phyloP scores from a whole-genome alignment of 805 yeast genomes.

The Wickerhamiella cacticola region DNA sequence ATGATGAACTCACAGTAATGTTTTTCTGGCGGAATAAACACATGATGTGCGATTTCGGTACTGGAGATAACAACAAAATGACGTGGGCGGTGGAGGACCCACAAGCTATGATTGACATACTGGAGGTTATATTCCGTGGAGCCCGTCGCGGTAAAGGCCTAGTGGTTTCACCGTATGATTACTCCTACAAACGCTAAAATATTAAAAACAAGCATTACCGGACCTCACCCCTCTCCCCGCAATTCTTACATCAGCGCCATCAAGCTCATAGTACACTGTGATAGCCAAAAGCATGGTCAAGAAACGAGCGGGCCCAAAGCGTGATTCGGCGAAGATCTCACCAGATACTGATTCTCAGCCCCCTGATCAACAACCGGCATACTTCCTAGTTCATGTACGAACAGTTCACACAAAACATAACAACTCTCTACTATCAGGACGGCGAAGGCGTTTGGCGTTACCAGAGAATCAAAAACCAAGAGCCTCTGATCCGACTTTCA shows the following conservation, averaged over 20 bases:
- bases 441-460: slow-evolving; percentile 11
- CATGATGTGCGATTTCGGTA: slow-evolving; percentile 98
- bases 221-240: background rate
- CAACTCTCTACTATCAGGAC: slow-evolving; percentile 10
- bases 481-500: slow-evolving; percentile 11
- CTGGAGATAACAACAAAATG: slow-evolving; percentile 92
- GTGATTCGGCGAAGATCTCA: background rate
- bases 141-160: slow-evolving; percentile 88
- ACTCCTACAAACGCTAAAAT: slow-evolving; percentile 13
- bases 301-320: background rate
- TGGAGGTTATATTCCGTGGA: slow-evolving; percentile 82
- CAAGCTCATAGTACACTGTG: background rate
- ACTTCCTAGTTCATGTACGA: slow-evolving; percentile 7
- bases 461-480: slow-evolving; percentile 9
- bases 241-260: background rate
- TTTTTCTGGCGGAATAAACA: slow-evolving; percentile 83
- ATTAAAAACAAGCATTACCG: background rate
- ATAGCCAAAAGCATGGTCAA: slow-evolving; percentile 5
- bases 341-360: background rate
- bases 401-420: slow-evolving; percentile 4
- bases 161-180: slow-evolving; percentile 61
- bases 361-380: background rate
- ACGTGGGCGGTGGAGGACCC: slow-evolving; percentile 66
- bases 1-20: slow-evolving; percentile 87
- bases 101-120: slow-evolving; percentile 81